Evolutionary conservation across 306 rosid genomes (phyloP).

Genomic region (Corylus heterophylla): DNA sequence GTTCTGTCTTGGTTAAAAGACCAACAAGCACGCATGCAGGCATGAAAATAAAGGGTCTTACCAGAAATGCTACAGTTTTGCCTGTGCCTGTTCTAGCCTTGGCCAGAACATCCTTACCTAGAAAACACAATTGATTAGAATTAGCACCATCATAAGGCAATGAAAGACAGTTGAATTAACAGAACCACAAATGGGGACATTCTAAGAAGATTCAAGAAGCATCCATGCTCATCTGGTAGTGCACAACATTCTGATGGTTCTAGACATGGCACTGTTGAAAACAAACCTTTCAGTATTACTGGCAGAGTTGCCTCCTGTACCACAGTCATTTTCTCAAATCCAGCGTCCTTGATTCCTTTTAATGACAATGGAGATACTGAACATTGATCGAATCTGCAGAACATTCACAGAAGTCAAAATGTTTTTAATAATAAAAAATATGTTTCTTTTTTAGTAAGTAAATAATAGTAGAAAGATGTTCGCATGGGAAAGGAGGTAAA

Average conservation of each 20-base stretch:
- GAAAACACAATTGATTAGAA: constrained; percentile 27
- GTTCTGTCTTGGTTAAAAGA: constrained; percentile 12
- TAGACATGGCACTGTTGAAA: constrained; percentile 20
- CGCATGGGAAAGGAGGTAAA: constrained; percentile 11
- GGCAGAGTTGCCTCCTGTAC: constrained; percentile 99
- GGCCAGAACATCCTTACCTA: constrained; percentile 97
- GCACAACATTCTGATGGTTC: constrained; percentile 1
- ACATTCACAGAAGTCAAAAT: constrained; percentile 15
- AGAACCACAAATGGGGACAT: constrained; percentile 13
- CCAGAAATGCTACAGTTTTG: constrained; percentile 98
- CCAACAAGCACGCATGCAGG: constrained; percentile 14
- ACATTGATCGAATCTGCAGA: constrained; percentile 77
- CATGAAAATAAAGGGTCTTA: constrained; percentile 33
- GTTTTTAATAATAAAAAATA: background rate
- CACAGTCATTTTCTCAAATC: constrained; percentile 91
- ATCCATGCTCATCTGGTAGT: constrained; percentile 13
- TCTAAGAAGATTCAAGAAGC: constrained; percentile 1
- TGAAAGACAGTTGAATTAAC: constrained; percentile 11
- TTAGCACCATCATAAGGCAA: constrained; percentile 26
- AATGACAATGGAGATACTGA: constrained; percentile 70
- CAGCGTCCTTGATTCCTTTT: constrained; percentile 88
- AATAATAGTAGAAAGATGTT: background rate
- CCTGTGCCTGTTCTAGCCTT: constrained; percentile 98
- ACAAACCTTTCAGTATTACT: constrained; percentile 73
- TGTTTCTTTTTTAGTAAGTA: too few relatives aligned